Conservation (phyloP, 306 rosid genomes). For the Quercus berberidifolia region DNA sequence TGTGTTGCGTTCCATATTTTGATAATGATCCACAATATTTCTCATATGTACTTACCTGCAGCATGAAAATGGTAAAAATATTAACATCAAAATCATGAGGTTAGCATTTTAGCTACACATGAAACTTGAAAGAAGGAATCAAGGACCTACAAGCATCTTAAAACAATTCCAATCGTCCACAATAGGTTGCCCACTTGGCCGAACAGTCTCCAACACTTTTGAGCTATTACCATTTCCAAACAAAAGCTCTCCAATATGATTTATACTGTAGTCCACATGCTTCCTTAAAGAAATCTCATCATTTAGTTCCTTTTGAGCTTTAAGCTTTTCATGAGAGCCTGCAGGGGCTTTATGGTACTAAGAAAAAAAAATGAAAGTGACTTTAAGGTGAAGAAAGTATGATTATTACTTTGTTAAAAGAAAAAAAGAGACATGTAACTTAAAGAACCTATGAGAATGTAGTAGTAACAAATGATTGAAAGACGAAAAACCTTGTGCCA, state of each 20-base stretch:
- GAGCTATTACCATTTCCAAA: conserved; percentile 26
- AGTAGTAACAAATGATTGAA: background rate
- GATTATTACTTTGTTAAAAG: no score
- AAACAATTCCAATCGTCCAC: conserved; percentile 51
- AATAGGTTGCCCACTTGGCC: conserved; percentile 30
- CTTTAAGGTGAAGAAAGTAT: no score
- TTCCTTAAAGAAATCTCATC: conserved; percentile 26
- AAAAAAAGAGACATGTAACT: no score
- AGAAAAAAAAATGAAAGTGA: background rate
- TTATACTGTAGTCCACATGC: conserved; percentile 14
- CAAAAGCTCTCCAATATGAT: conserved; percentile 26
- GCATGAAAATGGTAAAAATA: background rate
- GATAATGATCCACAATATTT: conserved; percentile 32
- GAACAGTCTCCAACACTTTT: conserved; percentile 14
- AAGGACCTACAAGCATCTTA: conserved; percentile 29
- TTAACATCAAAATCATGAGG: background rate
- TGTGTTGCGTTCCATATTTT: conserved; percentile 40
- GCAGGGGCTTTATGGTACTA: conserved; percentile 31
- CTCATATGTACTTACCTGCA: conserved; percentile 35
- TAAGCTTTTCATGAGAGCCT: conserved; percentile 28
- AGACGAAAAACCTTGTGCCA: conserved; percentile 26
- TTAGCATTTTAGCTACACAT: background rate
- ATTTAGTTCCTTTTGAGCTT: conserved; percentile 26
- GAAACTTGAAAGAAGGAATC: background rate
- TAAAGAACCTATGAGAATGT: background rate